Base-by-base conservation (phyloP, 73 alveolate species). In the Paraurostyla sp. region DNA sequence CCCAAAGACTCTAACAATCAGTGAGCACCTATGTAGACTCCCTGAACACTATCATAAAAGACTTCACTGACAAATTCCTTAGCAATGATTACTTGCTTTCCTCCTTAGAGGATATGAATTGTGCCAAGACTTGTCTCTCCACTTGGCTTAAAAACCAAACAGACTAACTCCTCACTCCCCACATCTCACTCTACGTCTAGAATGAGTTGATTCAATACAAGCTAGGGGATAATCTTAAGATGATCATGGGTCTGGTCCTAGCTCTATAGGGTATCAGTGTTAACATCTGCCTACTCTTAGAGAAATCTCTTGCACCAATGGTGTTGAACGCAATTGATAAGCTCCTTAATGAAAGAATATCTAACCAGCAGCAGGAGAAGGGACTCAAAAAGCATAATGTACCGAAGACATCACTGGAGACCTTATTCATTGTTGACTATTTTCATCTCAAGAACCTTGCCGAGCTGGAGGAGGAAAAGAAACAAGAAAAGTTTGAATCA, bases 391-490 rank as follows among this genome's bases (percentile, higher is more conserved):
- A 73, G 59, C 71, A 73, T 30, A 73, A 73, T 18, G 7, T 25
- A 3, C 36, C 71, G 7, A 50, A 73, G 42, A 73, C 87, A 20
- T 23, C 87, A 1, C 33, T 73, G 1, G 87, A 73, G 20, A 73
- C 87, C 0, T 22, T 73, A n/a, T 73, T 73, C 35, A 27, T 48
- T 27, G 71, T 73, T 6, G 87, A 73, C 27, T 0, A 50, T 30
- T 73, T 4, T 29, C 29, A 73, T 30, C 36, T 73, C 16, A 48
- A 73, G 54, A 73, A 45, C 71, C 40, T 48, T 1, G 71, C 50
- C 6, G 87, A 73, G 59, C 48, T 73, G 20, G 87, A 73, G 27
- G 87, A 73, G 46, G 87, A 45, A 36, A 73, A 73, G 38, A 50
- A 48, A 57, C 32, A 73, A 50, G 87, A 73, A 2, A 73, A 29